Percentiles rank a stretch among this genome's conserved stretches.
Conservation (phyloP, 139 green algal species). For the Closterium sp. region DNA sequence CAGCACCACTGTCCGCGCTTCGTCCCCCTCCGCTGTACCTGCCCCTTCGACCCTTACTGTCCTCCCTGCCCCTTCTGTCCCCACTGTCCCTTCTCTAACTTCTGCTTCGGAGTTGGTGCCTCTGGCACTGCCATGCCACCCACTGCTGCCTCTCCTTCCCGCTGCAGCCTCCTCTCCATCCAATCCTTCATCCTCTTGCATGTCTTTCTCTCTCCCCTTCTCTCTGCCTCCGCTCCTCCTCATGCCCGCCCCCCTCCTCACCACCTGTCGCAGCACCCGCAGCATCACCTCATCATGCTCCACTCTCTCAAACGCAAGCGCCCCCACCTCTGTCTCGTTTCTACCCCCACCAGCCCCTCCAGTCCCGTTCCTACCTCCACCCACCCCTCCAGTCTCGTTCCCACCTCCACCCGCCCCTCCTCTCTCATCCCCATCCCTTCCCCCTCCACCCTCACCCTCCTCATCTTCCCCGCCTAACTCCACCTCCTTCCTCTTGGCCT, state of each 20-base stretch:
- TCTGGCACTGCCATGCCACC: too few species aligned
- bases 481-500: background rate
- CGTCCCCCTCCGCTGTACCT: background rate
- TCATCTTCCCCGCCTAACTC: background rate
- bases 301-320: background rate
- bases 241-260: background rate
- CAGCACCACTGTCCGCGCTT: conserved; percentile 32
- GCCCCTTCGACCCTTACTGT: background rate
- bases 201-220: background rate
- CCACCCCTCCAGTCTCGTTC: background rate
- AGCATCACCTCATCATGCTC: background rate
- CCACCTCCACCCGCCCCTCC: background rate
- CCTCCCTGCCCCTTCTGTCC: background rate
- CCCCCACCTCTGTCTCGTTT: background rate
- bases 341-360: background rate
- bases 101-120: too few species aligned
- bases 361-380: background rate
- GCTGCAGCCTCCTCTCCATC: too few species aligned
- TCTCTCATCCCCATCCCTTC: background rate
- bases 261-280: background rate
- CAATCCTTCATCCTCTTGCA: too few species aligned
- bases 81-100: background rate
- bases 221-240: background rate
- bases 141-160: too few species aligned
- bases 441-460: background rate